Conservation (phyloP, 2,329 filamentous ascomycete genomes). For the Monosporascus sp. region DNA sequence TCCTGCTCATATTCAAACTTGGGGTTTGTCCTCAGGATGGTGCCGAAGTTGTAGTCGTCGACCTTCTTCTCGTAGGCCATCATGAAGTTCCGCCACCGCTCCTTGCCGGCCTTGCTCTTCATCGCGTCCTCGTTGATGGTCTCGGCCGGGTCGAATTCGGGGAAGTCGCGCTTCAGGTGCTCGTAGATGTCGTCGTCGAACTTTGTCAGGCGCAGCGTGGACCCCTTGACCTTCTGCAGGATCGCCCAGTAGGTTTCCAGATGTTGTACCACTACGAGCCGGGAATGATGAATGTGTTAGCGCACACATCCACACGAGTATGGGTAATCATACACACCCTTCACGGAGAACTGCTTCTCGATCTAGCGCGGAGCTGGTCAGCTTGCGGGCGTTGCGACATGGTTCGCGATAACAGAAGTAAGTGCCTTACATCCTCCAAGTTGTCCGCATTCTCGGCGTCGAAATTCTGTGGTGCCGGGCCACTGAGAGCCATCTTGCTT, state of each 20-base stretch:
- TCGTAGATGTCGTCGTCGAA: conserved; percentile 92
- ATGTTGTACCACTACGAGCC: conserved; percentile 69
- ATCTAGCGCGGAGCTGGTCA: conserved; percentile 51
- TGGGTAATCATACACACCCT: conserved; percentile 49
- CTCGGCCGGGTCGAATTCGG: conserved; percentile 79
- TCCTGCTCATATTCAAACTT: conserved; percentile 82
- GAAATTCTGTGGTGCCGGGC: conserved; percentile 40
- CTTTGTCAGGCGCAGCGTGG: conserved; percentile 84
- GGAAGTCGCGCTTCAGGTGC: conserved; percentile 82
- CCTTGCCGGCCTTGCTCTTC: conserved; percentile 96
- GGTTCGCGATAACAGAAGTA: neutral
- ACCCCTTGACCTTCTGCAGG: conserved; percentile 84
- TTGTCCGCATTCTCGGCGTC: conserved; percentile 36
- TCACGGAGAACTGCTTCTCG: conserved; percentile 98
- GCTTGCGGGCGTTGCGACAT: neutral
- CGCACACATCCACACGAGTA: conserved; percentile 7
- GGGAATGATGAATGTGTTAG: conserved; percentile 1
- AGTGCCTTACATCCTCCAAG: conserved; percentile 22
- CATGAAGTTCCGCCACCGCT: conserved; percentile 91
- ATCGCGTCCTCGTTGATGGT: conserved; percentile 87
- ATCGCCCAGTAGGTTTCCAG: conserved; percentile 97
- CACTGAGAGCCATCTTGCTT: neutral
- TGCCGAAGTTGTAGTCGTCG: conserved; percentile 98
- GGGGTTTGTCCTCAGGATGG: conserved; percentile 75
- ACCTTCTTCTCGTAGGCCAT: conserved; percentile 89